phyloP scores from a whole-genome alignment of 495 filamentous ascomycete species.

The Neurospora sp. region DNA sequence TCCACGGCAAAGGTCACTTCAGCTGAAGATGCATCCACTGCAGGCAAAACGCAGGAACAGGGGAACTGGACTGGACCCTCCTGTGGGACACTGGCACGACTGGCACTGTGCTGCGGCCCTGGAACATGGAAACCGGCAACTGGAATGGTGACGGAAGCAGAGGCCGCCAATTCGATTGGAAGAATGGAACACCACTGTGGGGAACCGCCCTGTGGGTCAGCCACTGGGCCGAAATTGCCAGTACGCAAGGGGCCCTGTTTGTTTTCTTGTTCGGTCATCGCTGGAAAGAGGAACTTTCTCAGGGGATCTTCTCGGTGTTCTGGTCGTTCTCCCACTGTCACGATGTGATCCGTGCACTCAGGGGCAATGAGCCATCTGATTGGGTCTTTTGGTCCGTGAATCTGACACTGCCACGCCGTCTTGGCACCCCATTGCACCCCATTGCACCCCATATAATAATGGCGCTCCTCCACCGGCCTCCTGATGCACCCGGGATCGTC shows the following conservation, averaged over 20 bases:
- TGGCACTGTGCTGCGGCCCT: not conserved
- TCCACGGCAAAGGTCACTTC: not conserved
- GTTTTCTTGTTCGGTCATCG: not conserved
- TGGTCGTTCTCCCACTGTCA: no score
- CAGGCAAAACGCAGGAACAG: not conserved
- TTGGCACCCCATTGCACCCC: not conserved
- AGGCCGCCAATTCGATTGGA: not conserved
- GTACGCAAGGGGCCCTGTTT: not conserved
- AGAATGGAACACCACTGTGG: not conserved
- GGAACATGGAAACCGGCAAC: not conserved
- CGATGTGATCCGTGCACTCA: not conserved
- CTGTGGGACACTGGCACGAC: no score
- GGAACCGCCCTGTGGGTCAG: not conserved
- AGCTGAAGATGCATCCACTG: not conserved
- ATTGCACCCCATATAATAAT: not conserved
- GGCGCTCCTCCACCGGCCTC: not conserved
- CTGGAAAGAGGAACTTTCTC: not conserved
- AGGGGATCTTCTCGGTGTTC: not conserved
- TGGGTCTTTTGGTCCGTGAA: not conserved
- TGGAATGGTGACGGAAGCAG: not conserved
- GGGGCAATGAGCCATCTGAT: not conserved
- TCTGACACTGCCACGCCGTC: not conserved
- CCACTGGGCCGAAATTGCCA: not conserved
- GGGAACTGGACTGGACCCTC: not conserved
- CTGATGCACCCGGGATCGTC: not conserved